Evolutionary conservation across 176 grass and related monocot genomes (phyloP).

Genomic region (Rhynchospora breviuscula): DNA sequence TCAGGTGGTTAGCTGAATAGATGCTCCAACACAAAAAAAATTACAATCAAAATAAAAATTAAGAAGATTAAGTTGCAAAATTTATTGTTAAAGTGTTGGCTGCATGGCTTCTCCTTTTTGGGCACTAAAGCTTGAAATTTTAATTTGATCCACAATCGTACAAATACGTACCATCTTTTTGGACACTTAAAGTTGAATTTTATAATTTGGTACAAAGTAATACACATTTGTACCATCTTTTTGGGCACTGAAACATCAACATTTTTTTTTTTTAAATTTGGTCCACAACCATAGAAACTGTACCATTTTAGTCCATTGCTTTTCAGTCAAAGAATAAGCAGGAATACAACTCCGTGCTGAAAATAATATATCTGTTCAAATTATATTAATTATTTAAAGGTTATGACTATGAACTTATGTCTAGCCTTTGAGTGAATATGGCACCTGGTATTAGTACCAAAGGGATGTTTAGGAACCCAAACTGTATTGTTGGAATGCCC

Average conservation of each 20-base stretch:
- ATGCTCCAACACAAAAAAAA: background rate
- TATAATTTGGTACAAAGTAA: too few species aligned
- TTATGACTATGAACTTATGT: background rate
- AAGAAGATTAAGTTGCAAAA: constrained; percentile 1
- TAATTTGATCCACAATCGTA: background rate
- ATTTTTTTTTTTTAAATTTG: background rate
- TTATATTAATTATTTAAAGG: background rate
- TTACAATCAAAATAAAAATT: constrained; percentile 6
- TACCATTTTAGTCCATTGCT: background rate
- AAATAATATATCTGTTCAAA: background rate
- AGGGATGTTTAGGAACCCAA: background rate
- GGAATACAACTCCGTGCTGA: background rate
- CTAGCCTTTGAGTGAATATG: background rate
- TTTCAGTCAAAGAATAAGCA: background rate
- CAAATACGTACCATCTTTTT: background rate
- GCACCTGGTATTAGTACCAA: background rate
- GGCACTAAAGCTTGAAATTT: background rate
- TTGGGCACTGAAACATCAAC: background rate
- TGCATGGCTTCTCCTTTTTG: background rate
- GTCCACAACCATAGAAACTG: background rate
- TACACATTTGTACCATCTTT: background rate
- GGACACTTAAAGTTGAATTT: too few species aligned
- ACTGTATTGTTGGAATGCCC: background rate
- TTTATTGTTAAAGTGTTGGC: background rate
- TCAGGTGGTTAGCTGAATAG: background rate